A percentile compares a stretch with the other conserved stretches of the same genome.
phyloP scores from a whole-genome alignment of 306 rosid species.

The Sindora glabra region DNA sequence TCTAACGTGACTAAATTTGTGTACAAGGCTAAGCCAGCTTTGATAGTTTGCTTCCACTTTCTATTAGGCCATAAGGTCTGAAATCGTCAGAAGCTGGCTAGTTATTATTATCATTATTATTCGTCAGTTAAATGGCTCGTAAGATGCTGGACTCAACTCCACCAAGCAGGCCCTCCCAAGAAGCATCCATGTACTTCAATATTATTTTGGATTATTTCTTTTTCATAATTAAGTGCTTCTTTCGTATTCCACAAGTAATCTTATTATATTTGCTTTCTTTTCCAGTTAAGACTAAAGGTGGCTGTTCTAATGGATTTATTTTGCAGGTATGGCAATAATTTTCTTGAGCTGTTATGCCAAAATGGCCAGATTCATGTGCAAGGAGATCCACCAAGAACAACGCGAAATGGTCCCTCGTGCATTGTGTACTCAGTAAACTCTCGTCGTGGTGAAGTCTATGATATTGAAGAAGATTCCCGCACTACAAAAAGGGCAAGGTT shows the following conservation, averaged over 20 bases:
- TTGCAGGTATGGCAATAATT: conserved; percentile 27
- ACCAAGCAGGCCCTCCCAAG: conserved; percentile 8
- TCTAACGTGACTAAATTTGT: too few species aligned
- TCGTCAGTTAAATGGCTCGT: conserved; percentile 14
- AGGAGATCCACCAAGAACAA: conserved; percentile 4
- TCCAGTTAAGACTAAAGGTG: neutral
- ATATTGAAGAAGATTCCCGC: neutral
- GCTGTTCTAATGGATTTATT: neutral
- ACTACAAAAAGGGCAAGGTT: conserved; percentile 14
- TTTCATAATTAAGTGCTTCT: neutral
- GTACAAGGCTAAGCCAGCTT: too few species aligned
- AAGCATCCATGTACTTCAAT: conserved; percentile 22
- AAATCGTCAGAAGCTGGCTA: too few species aligned
- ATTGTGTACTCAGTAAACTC: conserved; percentile 1
- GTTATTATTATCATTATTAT: too few species aligned
- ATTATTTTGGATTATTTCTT: neutral
- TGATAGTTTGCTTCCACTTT: too few species aligned
- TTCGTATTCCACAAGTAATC: too few species aligned
- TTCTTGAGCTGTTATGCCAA: conserved; percentile 33
- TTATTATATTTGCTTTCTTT: too few species aligned
- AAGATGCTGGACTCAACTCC: conserved; percentile 16
- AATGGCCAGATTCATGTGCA: conserved; percentile 19
- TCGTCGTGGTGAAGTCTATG: neutral
- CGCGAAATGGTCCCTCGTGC: neutral
- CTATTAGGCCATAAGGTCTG: too few species aligned